Evolutionary conservation across 176 grass and related monocot species (phyloP).

Genomic region (Hordeum marinum): DNA sequence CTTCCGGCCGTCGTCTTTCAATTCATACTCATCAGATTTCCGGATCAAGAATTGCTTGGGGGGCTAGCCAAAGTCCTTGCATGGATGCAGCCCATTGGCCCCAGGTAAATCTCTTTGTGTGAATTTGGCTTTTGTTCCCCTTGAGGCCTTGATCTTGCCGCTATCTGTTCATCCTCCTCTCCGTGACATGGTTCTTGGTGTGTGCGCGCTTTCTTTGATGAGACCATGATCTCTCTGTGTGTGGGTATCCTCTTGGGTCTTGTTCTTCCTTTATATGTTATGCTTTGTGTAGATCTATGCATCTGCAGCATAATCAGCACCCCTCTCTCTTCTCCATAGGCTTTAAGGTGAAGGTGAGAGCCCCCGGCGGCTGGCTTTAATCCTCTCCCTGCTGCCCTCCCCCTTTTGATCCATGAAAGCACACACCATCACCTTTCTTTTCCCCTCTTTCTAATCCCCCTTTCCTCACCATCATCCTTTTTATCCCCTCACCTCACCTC

Average conservation of each 20-base stretch:
- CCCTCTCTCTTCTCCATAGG: constrained; percentile 41
- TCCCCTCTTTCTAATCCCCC: constrained; percentile 52
- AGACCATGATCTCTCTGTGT: background rate
- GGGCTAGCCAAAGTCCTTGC: background rate
- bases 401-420: constrained; percentile 80
- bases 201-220: constrained; percentile 5
- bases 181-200: constrained; percentile 19
- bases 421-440: constrained; percentile 61
- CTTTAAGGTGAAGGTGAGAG: constrained; percentile 48
- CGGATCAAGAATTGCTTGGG: constrained; percentile 19
- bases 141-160: constrained; percentile 35
- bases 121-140: constrained; percentile 21
- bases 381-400: constrained; percentile 32
- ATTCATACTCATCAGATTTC: background rate
- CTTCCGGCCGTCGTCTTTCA: constrained; percentile 3
- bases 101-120: constrained; percentile 52
- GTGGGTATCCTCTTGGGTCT: constrained; percentile 17
- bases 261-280: constrained; percentile 39
- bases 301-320: constrained; percentile 38
- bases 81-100: constrained; percentile 88
- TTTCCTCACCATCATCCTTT: constrained; percentile 50
- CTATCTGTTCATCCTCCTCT: constrained; percentile 34
- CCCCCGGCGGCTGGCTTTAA: constrained; percentile 51
- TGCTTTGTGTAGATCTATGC: constrained; percentile 56
- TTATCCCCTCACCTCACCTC: constrained; percentile 18